These are phyloP conservation scores for Sordariomycetes sp. DNA, from an alignment of 2,329 filamentous ascomycete species.

Conservation along the genomic window DNA sequence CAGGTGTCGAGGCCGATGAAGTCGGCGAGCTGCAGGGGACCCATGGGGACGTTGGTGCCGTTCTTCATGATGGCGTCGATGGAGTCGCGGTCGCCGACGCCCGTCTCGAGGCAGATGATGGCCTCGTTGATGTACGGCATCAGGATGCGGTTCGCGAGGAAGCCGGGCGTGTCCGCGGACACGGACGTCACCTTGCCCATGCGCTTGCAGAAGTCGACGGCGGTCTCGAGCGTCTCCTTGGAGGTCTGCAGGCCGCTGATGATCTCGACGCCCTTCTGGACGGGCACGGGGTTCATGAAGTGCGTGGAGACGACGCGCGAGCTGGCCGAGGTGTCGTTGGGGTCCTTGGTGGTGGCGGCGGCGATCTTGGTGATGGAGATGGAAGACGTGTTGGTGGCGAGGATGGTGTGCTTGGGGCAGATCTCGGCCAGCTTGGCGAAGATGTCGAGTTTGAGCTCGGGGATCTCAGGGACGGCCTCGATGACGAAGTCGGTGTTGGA, in stretches of 20 bases:
- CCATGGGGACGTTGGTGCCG: conserved; percentile 97
- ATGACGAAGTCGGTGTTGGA: conserved; percentile 90
- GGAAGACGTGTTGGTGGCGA: conserved; percentile 97
- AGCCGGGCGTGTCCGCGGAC: conserved; percentile 83
- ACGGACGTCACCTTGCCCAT: conserved; percentile 90
- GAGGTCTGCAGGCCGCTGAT: conserved; percentile 91
- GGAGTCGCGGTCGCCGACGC: conserved; percentile 74
- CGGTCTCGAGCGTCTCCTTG: conserved; percentile 64
- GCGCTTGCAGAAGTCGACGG: conserved; percentile 71
- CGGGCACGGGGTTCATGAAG: conserved; percentile 97
- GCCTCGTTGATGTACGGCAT: conserved; percentile 99
- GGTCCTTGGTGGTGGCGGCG: conserved; percentile 66
- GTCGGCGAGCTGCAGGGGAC: conserved; percentile 82
- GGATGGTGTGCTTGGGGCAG: conserved; percentile 71
- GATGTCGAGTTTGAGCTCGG: conserved; percentile 74
- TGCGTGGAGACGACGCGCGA: conserved; percentile 90
- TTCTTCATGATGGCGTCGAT: conserved; percentile 99
- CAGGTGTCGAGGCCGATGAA: conserved; percentile 97
- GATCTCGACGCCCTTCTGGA: conserved; percentile 97
- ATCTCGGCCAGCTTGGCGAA: conserved; percentile 73
- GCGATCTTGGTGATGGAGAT: conserved; percentile 96
- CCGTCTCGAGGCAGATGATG: conserved; percentile 88
- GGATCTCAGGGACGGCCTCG: conserved; percentile 91
- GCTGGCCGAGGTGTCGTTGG: conserved; percentile 66
- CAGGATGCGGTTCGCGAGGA: conserved; percentile 89